These are phyloP conservation scores for Phaeosphaeriaceae sp. DNA, from an alignment of 2,329 filamentous ascomycete genomes.

Conservation along the genomic window DNA sequence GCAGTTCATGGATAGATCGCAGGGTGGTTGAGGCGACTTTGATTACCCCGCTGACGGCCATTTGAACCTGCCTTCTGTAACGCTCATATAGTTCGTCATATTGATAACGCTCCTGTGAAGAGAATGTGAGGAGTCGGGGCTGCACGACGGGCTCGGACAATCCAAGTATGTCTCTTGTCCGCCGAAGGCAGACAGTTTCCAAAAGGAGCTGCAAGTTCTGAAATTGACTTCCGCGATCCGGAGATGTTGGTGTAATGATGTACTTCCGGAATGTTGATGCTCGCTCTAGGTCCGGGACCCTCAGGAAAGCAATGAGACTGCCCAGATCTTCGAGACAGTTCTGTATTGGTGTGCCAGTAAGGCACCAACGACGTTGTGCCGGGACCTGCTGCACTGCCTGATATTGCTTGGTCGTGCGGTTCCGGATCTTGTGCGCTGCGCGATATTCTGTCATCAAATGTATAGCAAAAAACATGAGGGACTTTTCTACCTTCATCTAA, in stretches of 20 bases:
- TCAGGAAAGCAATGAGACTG: slow-evolving; percentile 28
- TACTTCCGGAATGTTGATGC: background rate
- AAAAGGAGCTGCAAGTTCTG: slow-evolving; percentile 6
- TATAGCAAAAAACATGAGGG: background rate
- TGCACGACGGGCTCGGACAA: slow-evolving; percentile 1
- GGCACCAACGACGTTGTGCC: slow-evolving; percentile 13
- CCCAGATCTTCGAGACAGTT: slow-evolving; percentile 50
- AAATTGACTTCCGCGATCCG: background rate
- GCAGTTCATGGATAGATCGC: too few species aligned
- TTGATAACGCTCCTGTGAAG: background rate
- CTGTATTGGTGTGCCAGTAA: slow-evolving; percentile 24
- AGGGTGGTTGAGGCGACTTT: too few species aligned
- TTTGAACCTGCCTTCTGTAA: too few species aligned
- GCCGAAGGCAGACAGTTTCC: slow-evolving; percentile 6
- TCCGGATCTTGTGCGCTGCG: too few species aligned
- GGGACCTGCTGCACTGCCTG: slow-evolving; percentile 5
- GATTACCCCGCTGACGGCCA: too few species aligned
- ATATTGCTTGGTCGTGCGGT: slow-evolving; percentile 11
- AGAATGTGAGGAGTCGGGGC: background rate
- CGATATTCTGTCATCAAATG: background rate
- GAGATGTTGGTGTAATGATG: background rate
- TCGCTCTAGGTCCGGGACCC: slow-evolving; percentile 2
- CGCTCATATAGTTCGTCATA: too few species aligned
- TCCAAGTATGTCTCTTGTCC: slow-evolving; percentile 8
- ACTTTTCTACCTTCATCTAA: slow-evolving; percentile 20